These are phyloP conservation scores for Ceratocystis papillata DNA, from an alignment of 2,329 filamentous ascomycete genomes.

Conservation along the genomic window DNA sequence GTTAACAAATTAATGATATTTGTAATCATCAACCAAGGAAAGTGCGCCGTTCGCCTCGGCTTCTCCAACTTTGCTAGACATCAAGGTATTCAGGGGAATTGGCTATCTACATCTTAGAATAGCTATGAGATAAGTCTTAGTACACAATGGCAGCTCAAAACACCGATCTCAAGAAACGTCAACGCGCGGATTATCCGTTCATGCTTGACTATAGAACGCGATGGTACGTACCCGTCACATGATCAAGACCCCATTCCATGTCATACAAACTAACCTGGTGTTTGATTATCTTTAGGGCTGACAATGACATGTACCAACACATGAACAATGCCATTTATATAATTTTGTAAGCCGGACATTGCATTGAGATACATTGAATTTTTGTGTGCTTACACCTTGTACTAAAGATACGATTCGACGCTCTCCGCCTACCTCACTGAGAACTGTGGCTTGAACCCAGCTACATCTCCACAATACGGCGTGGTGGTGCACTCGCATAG, in stretches of 20 bases:
- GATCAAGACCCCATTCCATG: neutral
- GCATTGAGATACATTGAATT: neutral
- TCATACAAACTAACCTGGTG: neutral
- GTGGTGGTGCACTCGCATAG: slow-evolving; percentile 78
- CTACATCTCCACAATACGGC: slow-evolving; percentile 60
- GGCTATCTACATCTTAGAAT: neutral
- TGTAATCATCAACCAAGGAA: neutral
- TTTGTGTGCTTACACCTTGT: slow-evolving; percentile 15
- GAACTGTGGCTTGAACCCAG: slow-evolving; percentile 62
- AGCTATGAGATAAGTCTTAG: neutral
- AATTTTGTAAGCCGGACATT: slow-evolving; percentile 46
- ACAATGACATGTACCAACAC: slow-evolving; percentile 93
- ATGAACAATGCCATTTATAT: slow-evolving; percentile 87
- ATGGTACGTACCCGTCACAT: slow-evolving; percentile 50
- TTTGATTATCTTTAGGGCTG: slow-evolving; percentile 47
- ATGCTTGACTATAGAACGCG: slow-evolving; percentile 72
- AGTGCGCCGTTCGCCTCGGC: neutral
- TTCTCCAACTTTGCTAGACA: neutral
- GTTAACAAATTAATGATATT: neutral
- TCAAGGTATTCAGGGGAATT: neutral
- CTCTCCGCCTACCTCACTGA: slow-evolving; percentile 81
- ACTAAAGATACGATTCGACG: slow-evolving; percentile 65
- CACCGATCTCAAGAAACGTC: neutral
- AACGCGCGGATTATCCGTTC: slow-evolving; percentile 61
- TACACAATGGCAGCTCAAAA: neutral